Base-by-base conservation (phyloP, 768 basidiomycete species). In the Kwoniella pini region DNA sequence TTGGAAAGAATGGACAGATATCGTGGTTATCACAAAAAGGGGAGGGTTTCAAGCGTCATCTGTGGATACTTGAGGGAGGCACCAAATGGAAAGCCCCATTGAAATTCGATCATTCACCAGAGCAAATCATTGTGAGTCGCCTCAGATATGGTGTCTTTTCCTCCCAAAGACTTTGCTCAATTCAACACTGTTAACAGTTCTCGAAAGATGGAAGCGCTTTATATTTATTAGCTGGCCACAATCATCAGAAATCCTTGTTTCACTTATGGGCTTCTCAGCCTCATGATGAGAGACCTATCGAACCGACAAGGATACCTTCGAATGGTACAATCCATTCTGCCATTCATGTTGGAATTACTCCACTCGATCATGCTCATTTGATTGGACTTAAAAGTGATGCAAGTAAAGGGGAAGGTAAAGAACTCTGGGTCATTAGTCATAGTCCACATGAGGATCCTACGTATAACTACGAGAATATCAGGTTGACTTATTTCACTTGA, bases 281-380 rank as follows among this genome's bases (percentile, higher is more conserved):
- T 7, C 21, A 28, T 19, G 44, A 28, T 15, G 38, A 24, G 33
- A 39, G 4, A 13, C 26, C 57, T 17, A 30, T 58, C 7, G 44
- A 43, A 30, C 64, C 64, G 0, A 28, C 55, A 6, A 48, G 42
- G 3, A 66, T 66, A 39, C 55, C 54, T 4, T 62, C 64, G 1
- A 46, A 57, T 45, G 51, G 52, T 2, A 66, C 64, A 17, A 62
- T 62, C 15, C 50, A 58, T 44, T 40, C 33, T 1, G 60, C 60
- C 15, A 52, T 58, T 3, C 64, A 66, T 26, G 46, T 66, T 4
- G 64, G 64, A 5, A 54, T 62, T 3, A 57, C 64, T 11, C 53
- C 64, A 13, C 53, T 62, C 13, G 54, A 66, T 50, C 64, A 66
- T 44, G 62, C 64, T 19, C 64, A 66, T 54, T 30, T 66, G 44